These are phyloP conservation scores for Tirmania nivea DNA, from an alignment of 495 filamentous ascomycete genomes.

Conservation along the genomic window DNA sequence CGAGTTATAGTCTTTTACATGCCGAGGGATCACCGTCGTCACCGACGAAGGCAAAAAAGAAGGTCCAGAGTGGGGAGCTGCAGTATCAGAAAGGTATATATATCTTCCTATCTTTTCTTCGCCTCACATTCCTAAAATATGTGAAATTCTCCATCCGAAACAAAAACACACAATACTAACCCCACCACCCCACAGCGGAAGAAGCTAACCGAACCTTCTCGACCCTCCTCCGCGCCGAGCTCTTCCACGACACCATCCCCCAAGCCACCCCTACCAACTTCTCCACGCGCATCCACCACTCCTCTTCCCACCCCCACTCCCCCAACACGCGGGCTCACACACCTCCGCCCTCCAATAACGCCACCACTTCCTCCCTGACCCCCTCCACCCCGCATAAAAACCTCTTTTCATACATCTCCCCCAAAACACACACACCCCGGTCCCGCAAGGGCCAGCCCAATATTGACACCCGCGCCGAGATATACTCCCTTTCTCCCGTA, in stretches of 20 bases:
- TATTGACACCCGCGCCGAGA: conserved; percentile 65
- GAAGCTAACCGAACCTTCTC: conserved; percentile 87
- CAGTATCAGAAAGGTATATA: conserved; percentile 78
- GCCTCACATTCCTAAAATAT: too few species aligned
- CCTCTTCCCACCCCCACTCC: conserved; percentile 37
- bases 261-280: conserved; percentile 48
- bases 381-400: conserved; percentile 95
- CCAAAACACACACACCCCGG: conserved; percentile 68
- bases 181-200: conserved; percentile 40
- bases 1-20: conserved; percentile 73
- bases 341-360: conserved; percentile 43
- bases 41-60: conserved; percentile 59
- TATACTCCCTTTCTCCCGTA: conserved; percentile 85
- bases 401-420: conserved; percentile 78
- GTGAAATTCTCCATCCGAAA: background rate
- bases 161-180: conserved; percentile 22
- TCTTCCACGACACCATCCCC: conserved; percentile 77
- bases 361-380: conserved; percentile 27
- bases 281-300: conserved; percentile 20
- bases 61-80: conserved; percentile 72
- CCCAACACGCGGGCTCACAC: conserved; percentile 49
- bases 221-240: conserved; percentile 64
- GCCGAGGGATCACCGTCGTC: conserved; percentile 84
- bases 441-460: conserved; percentile 57
- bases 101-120: background rate